A percentile compares a stretch with the other conserved stretches of the same genome.
phyloP scores from a whole-genome alignment of 495 filamentous ascomycete genomes.

The Durotheca rogersii region DNA sequence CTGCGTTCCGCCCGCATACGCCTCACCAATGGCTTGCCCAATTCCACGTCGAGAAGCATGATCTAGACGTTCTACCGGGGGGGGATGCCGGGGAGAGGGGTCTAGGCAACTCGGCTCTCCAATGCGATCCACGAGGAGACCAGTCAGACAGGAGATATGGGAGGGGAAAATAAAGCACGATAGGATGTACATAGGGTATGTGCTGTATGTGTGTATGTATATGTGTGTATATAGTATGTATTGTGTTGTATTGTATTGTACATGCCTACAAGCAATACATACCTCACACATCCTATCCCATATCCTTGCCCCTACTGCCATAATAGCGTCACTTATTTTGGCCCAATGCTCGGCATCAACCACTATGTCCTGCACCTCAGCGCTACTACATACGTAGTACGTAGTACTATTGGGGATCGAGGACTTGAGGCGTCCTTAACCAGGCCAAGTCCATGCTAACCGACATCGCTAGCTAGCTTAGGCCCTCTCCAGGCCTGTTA shows the following conservation, averaged over 20 bases:
- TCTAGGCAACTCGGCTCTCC: background rate
- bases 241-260: too few species aligned
- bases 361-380: slow-evolving; percentile 26
- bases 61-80: slow-evolving; percentile 1
- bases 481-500: too few species aligned
- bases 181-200: too few species aligned
- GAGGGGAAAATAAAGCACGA: too few species aligned
- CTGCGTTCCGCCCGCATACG: background rate
- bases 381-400: slow-evolving; percentile 24
- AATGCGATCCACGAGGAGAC: slow-evolving; percentile 15
- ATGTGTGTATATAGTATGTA: slow-evolving; percentile 5
- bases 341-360: slow-evolving; percentile 26
- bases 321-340: slow-evolving; percentile 19
- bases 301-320: slow-evolving; percentile 17
- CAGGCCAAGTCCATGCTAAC: slow-evolving; percentile 24
- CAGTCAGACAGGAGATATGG: slow-evolving; percentile 7
- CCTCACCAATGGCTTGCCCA: slow-evolving; percentile 8
- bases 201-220: too few species aligned
- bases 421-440: slow-evolving; percentile 20
- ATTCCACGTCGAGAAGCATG: slow-evolving; percentile 13
- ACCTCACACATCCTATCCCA: too few species aligned
- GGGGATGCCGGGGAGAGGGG: too few species aligned
- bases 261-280: too few species aligned
- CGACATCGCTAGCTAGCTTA: slow-evolving; percentile 24
- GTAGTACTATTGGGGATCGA: slow-evolving; percentile 14